phyloP scores from a whole-genome alignment of 257 asterid species.

The Haberlea rhodopensis region DNA sequence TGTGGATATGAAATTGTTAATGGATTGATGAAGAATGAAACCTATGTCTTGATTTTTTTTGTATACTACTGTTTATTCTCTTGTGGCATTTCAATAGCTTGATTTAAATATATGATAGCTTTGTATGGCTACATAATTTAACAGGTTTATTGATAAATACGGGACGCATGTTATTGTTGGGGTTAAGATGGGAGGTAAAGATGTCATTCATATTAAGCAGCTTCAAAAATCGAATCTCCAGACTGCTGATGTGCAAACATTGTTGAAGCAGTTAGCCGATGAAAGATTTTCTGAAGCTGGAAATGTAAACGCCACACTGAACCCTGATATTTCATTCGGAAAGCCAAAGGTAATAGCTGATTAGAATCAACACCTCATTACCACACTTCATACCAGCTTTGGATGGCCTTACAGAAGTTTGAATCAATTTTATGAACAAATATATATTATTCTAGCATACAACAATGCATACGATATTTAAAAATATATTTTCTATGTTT shows the following conservation, averaged over 20 bases:
- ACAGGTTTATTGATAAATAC: slow-evolving; percentile 89
- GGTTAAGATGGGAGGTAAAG: slow-evolving; percentile 98
- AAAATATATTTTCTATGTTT: not conserved
- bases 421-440: not conserved
- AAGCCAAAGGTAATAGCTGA: slow-evolving; percentile 54
- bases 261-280: slow-evolving; percentile 81
- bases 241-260: slow-evolving; percentile 74
- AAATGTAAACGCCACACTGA: slow-evolving; percentile 31
- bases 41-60: too few relatives aligned
- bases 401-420: not conserved
- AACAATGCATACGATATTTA: too few relatives aligned
- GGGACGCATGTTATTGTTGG: slow-evolving; percentile 93
- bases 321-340: slow-evolving; percentile 37
- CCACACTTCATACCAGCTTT: slow-evolving; percentile 1
- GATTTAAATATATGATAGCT: slow-evolving; percentile 2
- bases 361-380: slow-evolving; percentile 19
- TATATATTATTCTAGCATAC: not conserved
- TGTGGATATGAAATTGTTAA: too few relatives aligned
- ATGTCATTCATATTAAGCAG: slow-evolving; percentile 88
- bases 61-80: too few relatives aligned
- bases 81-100: too few relatives aligned
- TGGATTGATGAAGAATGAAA: too few relatives aligned
- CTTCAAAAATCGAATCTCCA: slow-evolving; percentile 73
- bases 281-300: slow-evolving; percentile 59
- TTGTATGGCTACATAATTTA: slow-evolving; percentile 30